These are phyloP conservation scores for Petrea volubilis DNA, from an alignment of 257 asterid genomes.

Conservation along the genomic window DNA sequence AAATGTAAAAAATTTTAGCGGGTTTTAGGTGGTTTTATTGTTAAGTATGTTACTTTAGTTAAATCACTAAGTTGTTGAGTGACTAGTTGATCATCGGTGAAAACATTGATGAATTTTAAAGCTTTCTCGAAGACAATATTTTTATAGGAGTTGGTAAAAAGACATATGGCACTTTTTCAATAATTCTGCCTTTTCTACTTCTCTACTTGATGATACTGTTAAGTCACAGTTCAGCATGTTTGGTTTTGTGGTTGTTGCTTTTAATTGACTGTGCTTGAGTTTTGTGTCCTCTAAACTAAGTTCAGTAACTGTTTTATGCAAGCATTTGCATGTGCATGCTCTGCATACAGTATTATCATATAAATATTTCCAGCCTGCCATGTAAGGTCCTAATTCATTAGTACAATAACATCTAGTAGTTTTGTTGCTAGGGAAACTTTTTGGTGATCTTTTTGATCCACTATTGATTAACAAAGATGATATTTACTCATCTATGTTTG, in stretches of 20 bases:
- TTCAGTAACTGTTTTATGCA: background rate
- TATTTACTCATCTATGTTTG: constrained; percentile 5
- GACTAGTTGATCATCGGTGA: background rate
- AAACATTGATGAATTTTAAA: constrained; percentile 1
- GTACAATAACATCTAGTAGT: background rate
- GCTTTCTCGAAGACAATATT: background rate
- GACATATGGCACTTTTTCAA: background rate
- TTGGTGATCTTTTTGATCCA: background rate
- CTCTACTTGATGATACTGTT: background rate
- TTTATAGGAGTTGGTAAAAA: background rate
- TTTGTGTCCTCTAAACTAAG: background rate
- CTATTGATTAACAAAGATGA: background rate
- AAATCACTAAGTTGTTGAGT: background rate
- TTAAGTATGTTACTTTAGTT: background rate
- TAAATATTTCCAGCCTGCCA: background rate
- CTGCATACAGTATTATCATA: background rate
- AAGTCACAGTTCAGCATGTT: background rate
- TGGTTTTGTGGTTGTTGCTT: background rate
- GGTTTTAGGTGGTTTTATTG: background rate
- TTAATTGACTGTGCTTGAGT: background rate
- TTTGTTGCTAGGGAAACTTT: constrained; percentile 8
- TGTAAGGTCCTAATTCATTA: background rate
- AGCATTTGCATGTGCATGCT: background rate
- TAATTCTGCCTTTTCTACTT: background rate
- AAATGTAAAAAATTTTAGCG: background rate